Percentiles rank a stretch among this genome's conserved stretches.
Evolutionary conservation across 805 yeast species (phyloP).

Genomic region (Schwanniomyces sp.): DNA sequence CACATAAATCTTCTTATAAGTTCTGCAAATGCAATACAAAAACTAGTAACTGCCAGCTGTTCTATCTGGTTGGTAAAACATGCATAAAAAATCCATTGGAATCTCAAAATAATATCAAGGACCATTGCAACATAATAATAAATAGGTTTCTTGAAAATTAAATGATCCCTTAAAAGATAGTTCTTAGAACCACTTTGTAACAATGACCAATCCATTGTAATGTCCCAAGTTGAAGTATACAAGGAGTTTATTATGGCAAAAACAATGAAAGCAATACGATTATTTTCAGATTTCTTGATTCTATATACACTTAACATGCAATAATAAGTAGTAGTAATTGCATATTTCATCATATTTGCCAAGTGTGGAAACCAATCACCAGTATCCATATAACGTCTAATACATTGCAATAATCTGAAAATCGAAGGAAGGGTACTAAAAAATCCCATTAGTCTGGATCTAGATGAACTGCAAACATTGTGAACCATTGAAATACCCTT

Average conservation of each 20-base stretch:
- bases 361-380: slow-evolving; percentile 97
- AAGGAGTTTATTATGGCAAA: slow-evolving; percentile 75
- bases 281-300: slow-evolving; percentile 44
- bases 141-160: slow-evolving; percentile 56
- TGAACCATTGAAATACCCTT: slow-evolving; percentile 45
- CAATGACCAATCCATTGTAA: slow-evolving; percentile 94
- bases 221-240: slow-evolving; percentile 78
- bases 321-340: slow-evolving; percentile 65
- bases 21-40: slow-evolving; percentile 81
- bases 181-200: slow-evolving; percentile 63
- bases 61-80: slow-evolving; percentile 73
- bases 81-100: slow-evolving; percentile 91
- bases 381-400: slow-evolving; percentile 87
- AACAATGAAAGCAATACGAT: slow-evolving; percentile 62
- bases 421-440: slow-evolving; percentile 80
- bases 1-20: slow-evolving; percentile 80
- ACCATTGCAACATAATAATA: slow-evolving; percentile 70
- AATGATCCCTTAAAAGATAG: slow-evolving; percentile 64
- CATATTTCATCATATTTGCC: slow-evolving; percentile 82
- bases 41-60: slow-evolving; percentile 86
- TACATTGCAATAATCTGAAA: slow-evolving; percentile 89
- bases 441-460: slow-evolving; percentile 78
- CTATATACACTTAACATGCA: slow-evolving; percentile 77
- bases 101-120: slow-evolving; percentile 70
- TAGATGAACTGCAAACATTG: slow-evolving; percentile 70